Evolutionary conservation across 352 stramenopile genomes (phyloP), one percentile per base, ranked within the genome.

Genomic region (Pythium dissimile): DNA sequence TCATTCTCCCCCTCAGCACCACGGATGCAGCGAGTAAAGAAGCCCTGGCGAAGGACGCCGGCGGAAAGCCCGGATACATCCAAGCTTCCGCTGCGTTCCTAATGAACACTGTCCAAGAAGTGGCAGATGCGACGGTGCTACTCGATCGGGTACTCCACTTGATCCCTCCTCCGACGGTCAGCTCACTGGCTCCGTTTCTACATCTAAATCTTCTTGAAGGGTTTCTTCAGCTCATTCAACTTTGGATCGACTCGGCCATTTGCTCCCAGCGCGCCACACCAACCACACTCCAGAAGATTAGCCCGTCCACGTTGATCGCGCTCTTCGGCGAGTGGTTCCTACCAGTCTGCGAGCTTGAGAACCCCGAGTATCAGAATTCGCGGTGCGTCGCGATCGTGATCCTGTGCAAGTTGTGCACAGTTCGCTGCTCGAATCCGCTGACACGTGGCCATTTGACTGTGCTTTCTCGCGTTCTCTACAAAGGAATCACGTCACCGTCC

Each of bases 281-380:
- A 4, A 88, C 80, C 2, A 68, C 73, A 10, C 55, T 92, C 41
- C 77, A 80, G 12, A 75, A 75, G 47, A 92, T 94, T 48, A 89
- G 81, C 48, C 85, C 85, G 8, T 93, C 83, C 7, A 95, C 85
- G 2, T 59, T 95, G 28, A 68, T 93, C 20, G 84, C 83, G n/a
- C 63, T 95, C 8, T 92, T 93, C 54, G 83, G 83, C 5, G 83
- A 95, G 43, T 95, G 85, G 85, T 92, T 95, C 44, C 53, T 95
- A 21, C 83, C 84, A 7, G 80, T 81, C n/a, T 95, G 85, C 43
- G 85, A 95, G 42, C 54, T 90, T 4, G 77, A 89, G 32, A 66
- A 67, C 27, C 18, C 59, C 0, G 85, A 92, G 39, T 89, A 85
- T 35, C 78, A 92, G 54, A 91, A 84, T 41, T 90, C 83, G 9